These are phyloP conservation scores for Cochlearia excelsa DNA, from an alignment of 345 rosid genomes.

Conservation along the genomic window DNA sequence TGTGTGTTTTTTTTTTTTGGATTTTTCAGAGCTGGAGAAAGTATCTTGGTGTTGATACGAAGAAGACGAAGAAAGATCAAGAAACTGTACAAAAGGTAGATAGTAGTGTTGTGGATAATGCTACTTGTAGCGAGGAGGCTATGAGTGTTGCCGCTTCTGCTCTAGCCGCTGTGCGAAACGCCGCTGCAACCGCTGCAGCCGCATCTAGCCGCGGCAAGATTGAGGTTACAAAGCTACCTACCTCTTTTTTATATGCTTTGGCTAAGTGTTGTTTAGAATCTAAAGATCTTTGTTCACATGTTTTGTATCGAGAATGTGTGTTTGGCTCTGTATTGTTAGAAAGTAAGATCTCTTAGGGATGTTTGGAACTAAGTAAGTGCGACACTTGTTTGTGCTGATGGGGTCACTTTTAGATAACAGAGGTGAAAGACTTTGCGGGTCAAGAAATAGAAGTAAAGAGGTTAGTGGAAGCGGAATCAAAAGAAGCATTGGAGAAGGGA, in stretches of 20 bases:
- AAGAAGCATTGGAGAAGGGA: constrained; percentile 66
- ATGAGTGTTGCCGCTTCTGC: constrained; percentile 84
- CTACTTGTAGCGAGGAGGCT: constrained; percentile 50
- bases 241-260: no score
- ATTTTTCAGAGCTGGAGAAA: constrained; percentile 28
- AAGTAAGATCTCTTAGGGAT: background rate
- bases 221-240: constrained; percentile 50
- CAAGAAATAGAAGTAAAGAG: constrained; percentile 68
- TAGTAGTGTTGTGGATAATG: constrained; percentile 29
- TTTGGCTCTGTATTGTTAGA: constrained; percentile 1
- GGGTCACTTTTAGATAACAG: constrained; percentile 52
- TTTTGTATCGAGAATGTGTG: no score
- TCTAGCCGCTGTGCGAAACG: constrained; percentile 76
- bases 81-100: constrained; percentile 28
- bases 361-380: background rate
- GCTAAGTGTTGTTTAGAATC: no score
- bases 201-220: constrained; percentile 64
- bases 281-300: no score
- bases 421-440: constrained; percentile 84
- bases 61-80: constrained; percentile 21
- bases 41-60: constrained; percentile 27
- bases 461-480: constrained; percentile 74
- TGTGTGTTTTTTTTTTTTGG: background rate
- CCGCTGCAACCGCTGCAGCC: constrained; percentile 66
- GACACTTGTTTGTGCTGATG: background rate